Conservation (phyloP, 2,329 filamentous ascomycete species). For the Hypoxylon sp. region DNA sequence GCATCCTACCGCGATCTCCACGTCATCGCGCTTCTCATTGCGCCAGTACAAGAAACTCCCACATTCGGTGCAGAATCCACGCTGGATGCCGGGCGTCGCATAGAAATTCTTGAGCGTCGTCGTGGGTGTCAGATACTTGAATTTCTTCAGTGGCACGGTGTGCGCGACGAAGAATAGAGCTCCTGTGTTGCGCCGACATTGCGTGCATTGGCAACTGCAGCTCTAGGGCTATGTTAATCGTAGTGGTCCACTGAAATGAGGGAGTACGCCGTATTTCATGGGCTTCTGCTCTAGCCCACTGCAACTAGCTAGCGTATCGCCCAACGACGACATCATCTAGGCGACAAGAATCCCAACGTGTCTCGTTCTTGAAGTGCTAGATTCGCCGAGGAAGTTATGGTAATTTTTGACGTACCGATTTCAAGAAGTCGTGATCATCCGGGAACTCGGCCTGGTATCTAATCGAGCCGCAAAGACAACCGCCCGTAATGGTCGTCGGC, state of each 20-base stretch:
- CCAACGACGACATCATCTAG: too few species aligned
- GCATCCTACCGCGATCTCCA: conserved; percentile 60
- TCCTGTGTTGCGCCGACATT: conserved; percentile 68
- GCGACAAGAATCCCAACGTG: not conserved
- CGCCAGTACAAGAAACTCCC: conserved; percentile 66
- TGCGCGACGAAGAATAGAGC: conserved; percentile 62
- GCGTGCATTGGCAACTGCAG: conserved; percentile 68
- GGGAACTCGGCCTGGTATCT: conserved; percentile 66
- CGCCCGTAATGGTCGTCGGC: conserved; percentile 61
- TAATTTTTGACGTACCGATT: conserved; percentile 38
- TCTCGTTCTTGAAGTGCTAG: not conserved
- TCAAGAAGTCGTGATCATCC: conserved; percentile 60
- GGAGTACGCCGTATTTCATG: not conserved
- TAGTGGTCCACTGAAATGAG: not conserved
- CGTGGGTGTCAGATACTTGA: conserved; percentile 56
- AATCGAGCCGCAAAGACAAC: conserved; percentile 66
- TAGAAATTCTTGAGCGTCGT: conserved; percentile 58
- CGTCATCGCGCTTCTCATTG: conserved; percentile 48
- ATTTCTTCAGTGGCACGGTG: conserved; percentile 54
- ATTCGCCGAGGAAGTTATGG: not conserved
- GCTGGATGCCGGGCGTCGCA: conserved; percentile 58
- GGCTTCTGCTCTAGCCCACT: too few species aligned
- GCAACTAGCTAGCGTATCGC: too few species aligned
- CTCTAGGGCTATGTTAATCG: conserved; percentile 47
- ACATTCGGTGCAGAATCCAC: conserved; percentile 65